Evolutionary conservation across 2,329 filamentous ascomycete species (phyloP).

Genomic region (Fusarium keratoplasticum): DNA sequence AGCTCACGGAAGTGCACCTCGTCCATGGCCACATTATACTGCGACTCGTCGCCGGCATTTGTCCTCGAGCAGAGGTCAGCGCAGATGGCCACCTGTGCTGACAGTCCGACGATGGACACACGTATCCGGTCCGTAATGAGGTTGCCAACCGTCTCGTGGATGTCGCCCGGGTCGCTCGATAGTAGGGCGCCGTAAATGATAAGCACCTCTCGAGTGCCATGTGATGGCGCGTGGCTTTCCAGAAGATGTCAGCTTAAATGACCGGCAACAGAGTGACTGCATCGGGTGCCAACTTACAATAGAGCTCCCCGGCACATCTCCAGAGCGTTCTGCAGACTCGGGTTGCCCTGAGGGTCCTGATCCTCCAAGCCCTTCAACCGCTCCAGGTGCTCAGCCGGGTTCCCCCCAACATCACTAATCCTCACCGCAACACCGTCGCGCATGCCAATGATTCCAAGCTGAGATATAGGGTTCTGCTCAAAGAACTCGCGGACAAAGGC

Average conservation of each 20-base stretch:
- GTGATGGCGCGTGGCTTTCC: slow-evolving; percentile 83
- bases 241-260: slow-evolving; percentile 5
- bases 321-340: slow-evolving; percentile 91
- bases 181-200: slow-evolving; percentile 92
- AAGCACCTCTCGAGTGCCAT: slow-evolving; percentile 93
- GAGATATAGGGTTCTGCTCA: slow-evolving; percentile 98
- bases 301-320: slow-evolving; percentile 94
- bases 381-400: slow-evolving; percentile 87
- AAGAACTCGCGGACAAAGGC: slow-evolving; percentile 96
- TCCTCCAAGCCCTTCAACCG: slow-evolving; percentile 76
- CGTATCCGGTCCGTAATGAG: slow-evolving; percentile 87
- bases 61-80: slow-evolving; percentile 88
- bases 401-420: slow-evolving; percentile 90
- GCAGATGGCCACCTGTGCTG: slow-evolving; percentile 93
- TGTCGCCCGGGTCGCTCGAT: slow-evolving; percentile 93
- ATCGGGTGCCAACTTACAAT: slow-evolving; percentile 64
- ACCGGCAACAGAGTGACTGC: neutral
- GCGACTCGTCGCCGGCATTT: slow-evolving; percentile 80
- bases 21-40: slow-evolving; percentile 88
- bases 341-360: slow-evolving; percentile 77
- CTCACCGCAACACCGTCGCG: slow-evolving; percentile 88
- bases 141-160: slow-evolving; percentile 85
- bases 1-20: slow-evolving; percentile 83
- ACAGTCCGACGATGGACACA: slow-evolving; percentile 89
- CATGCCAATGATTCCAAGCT: slow-evolving; percentile 93